These are phyloP conservation scores for Ascochyta clinopodiicola DNA, from an alignment of 2,329 filamentous ascomycete species.

Conservation along the genomic window DNA sequence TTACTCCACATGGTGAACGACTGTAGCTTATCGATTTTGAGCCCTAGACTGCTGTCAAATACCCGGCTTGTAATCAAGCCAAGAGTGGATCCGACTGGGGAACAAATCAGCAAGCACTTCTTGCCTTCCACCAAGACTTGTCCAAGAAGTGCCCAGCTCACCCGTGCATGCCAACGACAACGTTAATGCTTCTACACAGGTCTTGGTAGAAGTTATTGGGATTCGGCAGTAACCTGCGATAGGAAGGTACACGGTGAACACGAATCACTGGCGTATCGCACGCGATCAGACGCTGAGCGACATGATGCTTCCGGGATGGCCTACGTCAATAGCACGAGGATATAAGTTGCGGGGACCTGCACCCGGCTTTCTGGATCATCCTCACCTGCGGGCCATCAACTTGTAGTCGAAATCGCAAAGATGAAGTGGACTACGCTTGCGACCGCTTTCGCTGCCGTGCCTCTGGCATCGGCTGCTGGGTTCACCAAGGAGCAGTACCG, in stretches of 20 bases:
- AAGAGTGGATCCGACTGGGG: slow-evolving; percentile 19
- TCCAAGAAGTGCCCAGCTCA: slow-evolving; percentile 29
- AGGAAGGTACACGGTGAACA: slow-evolving; percentile 40
- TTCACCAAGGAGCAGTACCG: slow-evolving; percentile 41
- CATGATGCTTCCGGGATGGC: slow-evolving; percentile 3
- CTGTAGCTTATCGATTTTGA: slow-evolving; percentile 12
- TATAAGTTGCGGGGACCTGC: slow-evolving; percentile 25
- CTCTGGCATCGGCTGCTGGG: slow-evolving; percentile 38
- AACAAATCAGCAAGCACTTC: slow-evolving; percentile 20
- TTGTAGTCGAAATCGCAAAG: slow-evolving; percentile 29
- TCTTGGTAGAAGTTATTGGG: slow-evolving; percentile 41
- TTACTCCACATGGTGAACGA: slow-evolving; percentile 10
- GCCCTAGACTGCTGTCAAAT: slow-evolving; percentile 21
- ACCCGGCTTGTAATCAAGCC: slow-evolving; percentile 21
- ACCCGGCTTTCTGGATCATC: slow-evolving; percentile 24
- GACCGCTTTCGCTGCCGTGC: slow-evolving; percentile 37
- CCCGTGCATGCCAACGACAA: slow-evolving; percentile 22
- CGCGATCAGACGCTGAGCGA: slow-evolving; percentile 19
- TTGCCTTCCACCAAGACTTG: slow-evolving; percentile 21
- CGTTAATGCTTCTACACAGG: slow-evolving; percentile 27
- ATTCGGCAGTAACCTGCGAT: slow-evolving; percentile 35
- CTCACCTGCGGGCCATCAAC: slow-evolving; percentile 30
- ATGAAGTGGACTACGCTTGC: slow-evolving; percentile 45
- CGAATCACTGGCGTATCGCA: slow-evolving; percentile 25
- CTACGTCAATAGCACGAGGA: slow-evolving; percentile 3